These are phyloP conservation scores for Salix udensis DNA, from an alignment of 345 rosid genomes.

Conservation along the genomic window DNA sequence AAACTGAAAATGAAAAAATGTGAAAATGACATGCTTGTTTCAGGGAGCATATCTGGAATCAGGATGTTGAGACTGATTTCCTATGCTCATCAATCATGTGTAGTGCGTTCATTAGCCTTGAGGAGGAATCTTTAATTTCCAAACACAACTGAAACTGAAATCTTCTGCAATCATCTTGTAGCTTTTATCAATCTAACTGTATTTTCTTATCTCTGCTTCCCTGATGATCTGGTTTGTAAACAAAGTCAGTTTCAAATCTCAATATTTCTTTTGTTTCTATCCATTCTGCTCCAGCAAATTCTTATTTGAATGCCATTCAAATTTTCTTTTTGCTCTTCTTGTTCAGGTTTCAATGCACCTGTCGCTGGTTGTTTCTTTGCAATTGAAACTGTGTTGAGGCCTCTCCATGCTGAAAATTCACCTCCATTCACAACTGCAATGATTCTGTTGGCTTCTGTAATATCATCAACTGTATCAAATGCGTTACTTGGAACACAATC, in stretches of 20 bases:
- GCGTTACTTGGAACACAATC: constrained; percentile 83
- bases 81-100: too few relatives aligned
- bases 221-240: background rate
- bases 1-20: too few relatives aligned
- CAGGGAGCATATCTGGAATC: too few relatives aligned
- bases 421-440: constrained; percentile 98
- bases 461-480: constrained; percentile 94
- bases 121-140: too few relatives aligned
- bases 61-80: too few relatives aligned
- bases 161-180: too few relatives aligned
- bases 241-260: background rate
- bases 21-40: too few relatives aligned
- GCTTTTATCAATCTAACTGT: too few relatives aligned
- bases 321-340: background rate
- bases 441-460: constrained; percentile 92
- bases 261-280: background rate
- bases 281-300: background rate
- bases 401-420: constrained; percentile 87
- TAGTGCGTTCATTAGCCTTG: too few relatives aligned
- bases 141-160: too few relatives aligned
- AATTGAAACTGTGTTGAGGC: constrained; percentile 90
- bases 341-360: constrained; percentile 92
- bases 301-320: background rate
- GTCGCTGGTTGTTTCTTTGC: constrained; percentile 99
- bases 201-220: too few relatives aligned